phyloP scores from a whole-genome alignment of 352 stramenopile species.

The Phytophthora litchii region DNA sequence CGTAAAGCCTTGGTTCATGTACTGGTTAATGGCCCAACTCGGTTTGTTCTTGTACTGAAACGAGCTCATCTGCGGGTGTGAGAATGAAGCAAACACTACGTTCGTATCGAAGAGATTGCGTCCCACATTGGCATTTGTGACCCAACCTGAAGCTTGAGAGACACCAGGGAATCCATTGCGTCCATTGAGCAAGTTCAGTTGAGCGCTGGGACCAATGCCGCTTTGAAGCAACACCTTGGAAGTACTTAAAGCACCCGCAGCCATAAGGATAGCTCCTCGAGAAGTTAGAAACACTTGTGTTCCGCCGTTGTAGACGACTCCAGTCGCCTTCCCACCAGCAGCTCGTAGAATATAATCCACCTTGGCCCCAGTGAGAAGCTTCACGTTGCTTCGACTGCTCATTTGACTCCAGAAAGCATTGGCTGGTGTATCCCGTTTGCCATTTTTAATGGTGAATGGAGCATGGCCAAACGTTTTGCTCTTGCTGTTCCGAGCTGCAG shows the following conservation, averaged over 20 bases:
- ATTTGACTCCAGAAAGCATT: conserved; percentile 51
- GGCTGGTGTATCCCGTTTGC: conserved; percentile 55
- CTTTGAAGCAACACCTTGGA: conserved; percentile 83
- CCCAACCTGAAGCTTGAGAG: conserved; percentile 36
- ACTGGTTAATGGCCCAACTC: conserved; percentile 50
- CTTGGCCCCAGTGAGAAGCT: conserved; percentile 45
- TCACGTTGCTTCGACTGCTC: conserved; percentile 52
- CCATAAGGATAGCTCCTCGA: conserved; percentile 70
- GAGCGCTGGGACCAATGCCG: conserved; percentile 63
- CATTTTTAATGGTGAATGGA: conserved; percentile 58
- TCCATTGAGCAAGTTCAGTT: conserved; percentile 51
- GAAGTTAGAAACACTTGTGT: conserved; percentile 34
- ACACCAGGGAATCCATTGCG: conserved; percentile 54
- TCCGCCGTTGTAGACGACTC: conserved; percentile 53
- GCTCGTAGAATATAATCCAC: conserved; percentile 56
- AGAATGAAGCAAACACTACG: conserved; percentile 51
- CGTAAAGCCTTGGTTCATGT: conserved; percentile 43
- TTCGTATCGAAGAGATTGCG: conserved; percentile 63
- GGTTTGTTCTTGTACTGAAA: conserved; percentile 45
- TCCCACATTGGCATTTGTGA: conserved; percentile 59
- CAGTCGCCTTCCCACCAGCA: conserved; percentile 40
- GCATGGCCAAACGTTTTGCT: conserved; percentile 58
- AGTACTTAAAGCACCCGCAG: conserved; percentile 62
- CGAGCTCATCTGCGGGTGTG: conserved; percentile 52
- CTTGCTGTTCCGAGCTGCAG: conserved; percentile 51